These are phyloP conservation scores for Neonectria hederae DNA, from an alignment of 2,329 filamentous ascomycete species.

Conservation along the genomic window DNA sequence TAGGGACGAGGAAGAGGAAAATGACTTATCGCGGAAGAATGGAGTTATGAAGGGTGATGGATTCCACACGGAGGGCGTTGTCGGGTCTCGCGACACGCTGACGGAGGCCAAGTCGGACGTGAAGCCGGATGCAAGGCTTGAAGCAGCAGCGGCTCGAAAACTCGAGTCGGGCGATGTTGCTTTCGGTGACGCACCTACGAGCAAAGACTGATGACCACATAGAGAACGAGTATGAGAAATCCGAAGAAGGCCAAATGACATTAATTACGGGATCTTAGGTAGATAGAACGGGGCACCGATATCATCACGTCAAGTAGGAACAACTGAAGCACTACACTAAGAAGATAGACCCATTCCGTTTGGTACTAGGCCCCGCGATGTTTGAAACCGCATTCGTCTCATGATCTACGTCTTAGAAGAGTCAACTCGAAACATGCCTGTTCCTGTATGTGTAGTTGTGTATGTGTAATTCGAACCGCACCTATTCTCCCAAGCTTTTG, in stretches of 20 bases:
- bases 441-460: slow-evolving; percentile 24
- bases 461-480: slow-evolving; percentile 20
- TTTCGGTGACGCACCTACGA: neutral
- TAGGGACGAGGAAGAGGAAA: slow-evolving; percentile 22
- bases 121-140: neutral
- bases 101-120: slow-evolving; percentile 7
- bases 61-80: slow-evolving; percentile 41
- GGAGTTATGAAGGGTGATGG: slow-evolving; percentile 34
- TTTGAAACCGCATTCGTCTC: neutral
- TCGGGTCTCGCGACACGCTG: slow-evolving; percentile 36
- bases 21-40: slow-evolving; percentile 25
- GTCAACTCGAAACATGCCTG: slow-evolving; percentile 12
- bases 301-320: neutral
- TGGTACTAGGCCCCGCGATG: neutral
- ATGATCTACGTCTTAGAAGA: neutral
- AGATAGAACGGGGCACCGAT: slow-evolving; percentile 16
- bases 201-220: slow-evolving; percentile 2
- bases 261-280: slow-evolving; percentile 7
- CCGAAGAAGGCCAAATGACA: slow-evolving; percentile 7
- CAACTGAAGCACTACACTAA: neutral
- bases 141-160: neutral
- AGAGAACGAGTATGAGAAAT: slow-evolving; percentile 16
- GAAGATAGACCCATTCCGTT: neutral
- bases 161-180: neutral
- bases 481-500: slow-evolving; percentile 27